Evolutionary conservation across 2,329 filamentous ascomycete species (phyloP), one percentile per base, ranked within the genome.

Genomic region (Zymoseptoria brevis): DNA sequence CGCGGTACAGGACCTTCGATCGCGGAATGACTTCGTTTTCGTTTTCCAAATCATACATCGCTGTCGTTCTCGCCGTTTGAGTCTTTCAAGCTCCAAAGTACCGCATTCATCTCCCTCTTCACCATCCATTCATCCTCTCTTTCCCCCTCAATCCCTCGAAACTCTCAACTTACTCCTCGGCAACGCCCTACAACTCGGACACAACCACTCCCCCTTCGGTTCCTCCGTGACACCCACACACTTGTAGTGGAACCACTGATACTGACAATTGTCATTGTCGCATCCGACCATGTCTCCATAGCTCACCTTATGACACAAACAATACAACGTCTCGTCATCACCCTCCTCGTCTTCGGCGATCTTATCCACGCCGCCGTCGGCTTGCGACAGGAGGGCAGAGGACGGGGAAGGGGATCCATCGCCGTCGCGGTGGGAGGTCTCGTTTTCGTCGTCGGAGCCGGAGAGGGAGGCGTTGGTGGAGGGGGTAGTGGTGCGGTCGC

Each of bases 201-300:
- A 81, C 48, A 81, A 70, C 79, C 79, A 81, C 62, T 80, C 77
- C 13, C 78, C 78, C 57, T 74, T 71, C 3, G 79, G 79, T 69
- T 80, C 77, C 66, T 77, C 74, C 62, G 77, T 78, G 62, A 81
- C 74, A 26, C 76, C 76, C 54, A 80, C 77, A 62, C 79, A 81
- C 60, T 75, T 85, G 87, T 89, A 94, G 75, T 94, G 89, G 73
- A 94, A 94, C 89, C 89, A 94, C 75, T 94, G 89, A 69, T 84
- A 89, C 53, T 86, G 85, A 74, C 89, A 94, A 65, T 86, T 81
- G 59, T 88, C 85, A 73, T 93, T 93, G 77, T 94, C 89, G 76
- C 89, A 94, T 29, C 88, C 89, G 63, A 94, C 89, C 89, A 94
- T 94, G 70, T 93, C 87, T 62, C 89, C 89, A 70, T 89, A 91